Evolutionary conservation across 345 rosid species (phyloP).

Genomic region (Populus tremula): DNA sequence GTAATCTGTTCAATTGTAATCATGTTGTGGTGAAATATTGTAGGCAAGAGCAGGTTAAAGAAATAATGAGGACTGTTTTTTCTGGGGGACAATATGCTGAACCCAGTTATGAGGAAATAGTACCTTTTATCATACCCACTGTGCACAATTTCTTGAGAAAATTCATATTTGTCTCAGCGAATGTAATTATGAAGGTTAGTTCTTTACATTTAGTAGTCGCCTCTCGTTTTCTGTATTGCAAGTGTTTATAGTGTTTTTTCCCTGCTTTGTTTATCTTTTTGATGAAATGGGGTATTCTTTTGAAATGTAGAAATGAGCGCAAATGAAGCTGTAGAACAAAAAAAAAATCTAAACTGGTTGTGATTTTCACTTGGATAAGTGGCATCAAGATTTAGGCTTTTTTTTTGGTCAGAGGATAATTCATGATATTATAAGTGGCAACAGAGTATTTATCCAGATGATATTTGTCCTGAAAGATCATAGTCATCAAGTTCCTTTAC

Average conservation of each 20-base stretch:
- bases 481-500: neutral
- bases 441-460: neutral
- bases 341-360: too few relatives aligned
- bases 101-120: slow-evolving; percentile 26
- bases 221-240: neutral
- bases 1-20: neutral
- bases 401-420: neutral
- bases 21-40: slow-evolving; percentile 9
- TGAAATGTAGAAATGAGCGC: neutral
- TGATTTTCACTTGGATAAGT: neutral
- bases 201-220: neutral
- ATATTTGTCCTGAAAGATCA: neutral
- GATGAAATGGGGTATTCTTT: neutral
- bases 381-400: neutral
- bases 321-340: neutral
- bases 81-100: slow-evolving; percentile 10
- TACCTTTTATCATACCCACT: slow-evolving; percentile 34
- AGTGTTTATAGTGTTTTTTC: neutral
- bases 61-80: slow-evolving; percentile 11
- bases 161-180: slow-evolving; percentile 34
- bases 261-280: neutral
- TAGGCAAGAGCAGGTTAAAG: slow-evolving; percentile 42
- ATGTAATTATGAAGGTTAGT: slow-evolving; percentile 41
- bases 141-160: slow-evolving; percentile 25
- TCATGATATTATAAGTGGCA: neutral